Base-by-base conservation (phyloP, 2,329 filamentous ascomycete species). In the Phaeosphaeriaceae sp. region DNA sequence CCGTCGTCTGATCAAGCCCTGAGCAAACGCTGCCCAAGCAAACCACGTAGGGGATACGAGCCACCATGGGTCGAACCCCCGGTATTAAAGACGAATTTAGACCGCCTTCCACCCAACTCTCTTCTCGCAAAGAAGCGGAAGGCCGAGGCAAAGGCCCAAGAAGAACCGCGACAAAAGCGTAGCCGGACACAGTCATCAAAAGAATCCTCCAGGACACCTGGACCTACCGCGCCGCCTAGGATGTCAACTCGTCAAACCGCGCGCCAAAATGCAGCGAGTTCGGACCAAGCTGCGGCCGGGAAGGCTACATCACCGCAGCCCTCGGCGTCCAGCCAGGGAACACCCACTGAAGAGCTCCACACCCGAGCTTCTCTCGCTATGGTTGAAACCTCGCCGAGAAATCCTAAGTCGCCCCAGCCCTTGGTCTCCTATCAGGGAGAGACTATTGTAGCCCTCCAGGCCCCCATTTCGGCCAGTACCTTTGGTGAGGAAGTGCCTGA, bases 71-170 rank as follows among this genome's bases (percentile, higher is more conserved):
- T 60, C 11, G 62, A 67, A 47, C 60, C 68, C 20, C 65, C 69
- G 13, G 54, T 63, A 2, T 51, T 69, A 13, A 42, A 49, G 7
- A 66, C 67, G 2, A 71, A 62, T 9, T 51, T 71, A 24, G 68
- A 70, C 51, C 60, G 56, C 46, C 55, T 68, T 11, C 68, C 69
- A 22, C 60, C 66, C 21, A 57, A 48, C 24, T 60, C 54, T 13
- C 45, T 55, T 2, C 46, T 22, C 10, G 36, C 52, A 11, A 57
- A 54, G 20, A 72, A 70, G 42, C 60, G 67, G n/a, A 69, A 66
- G 48, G 69, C 59, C 33, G 63, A 67, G 27, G 45, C 53, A 1
- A 49, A 9, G 6, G 36, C 54, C 19, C 21, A 54, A 17, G 57
- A 54, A 31, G 53, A 53, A 17, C 53, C 51, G 7, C 47, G 45